These are phyloP conservation scores for Aspergillus puulaauensis DNA, from an alignment of 2,329 filamentous ascomycete species.

Conservation along the genomic window DNA sequence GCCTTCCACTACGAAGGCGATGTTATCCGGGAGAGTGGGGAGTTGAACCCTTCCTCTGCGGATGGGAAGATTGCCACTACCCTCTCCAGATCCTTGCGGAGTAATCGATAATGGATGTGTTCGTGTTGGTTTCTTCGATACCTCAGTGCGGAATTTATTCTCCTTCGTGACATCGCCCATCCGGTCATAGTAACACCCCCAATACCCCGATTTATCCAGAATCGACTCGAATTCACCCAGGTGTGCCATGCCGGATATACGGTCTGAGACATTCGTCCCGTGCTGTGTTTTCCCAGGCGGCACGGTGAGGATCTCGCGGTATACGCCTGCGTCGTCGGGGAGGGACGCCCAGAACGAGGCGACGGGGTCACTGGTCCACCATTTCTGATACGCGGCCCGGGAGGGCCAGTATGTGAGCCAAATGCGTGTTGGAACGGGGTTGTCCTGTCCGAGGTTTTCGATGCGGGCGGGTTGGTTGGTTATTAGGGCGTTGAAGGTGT, in stretches of 20 bases:
- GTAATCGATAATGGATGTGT: no score
- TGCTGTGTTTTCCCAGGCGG: slow-evolving; percentile 10
- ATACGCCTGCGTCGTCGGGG: slow-evolving; percentile 14
- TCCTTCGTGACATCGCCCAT: slow-evolving; percentile 5
- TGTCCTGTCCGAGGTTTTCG: slow-evolving; percentile 13
- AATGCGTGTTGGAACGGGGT: slow-evolving; percentile 21
- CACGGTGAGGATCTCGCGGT: slow-evolving; percentile 17
- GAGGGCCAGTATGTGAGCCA: slow-evolving; percentile 19
- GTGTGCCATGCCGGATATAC: slow-evolving; percentile 5
- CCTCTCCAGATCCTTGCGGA: background rate
- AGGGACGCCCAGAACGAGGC: slow-evolving; percentile 15
- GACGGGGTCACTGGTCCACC: slow-evolving; percentile 15
- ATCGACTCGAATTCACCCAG: slow-evolving; percentile 5
- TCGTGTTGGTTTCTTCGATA: background rate
- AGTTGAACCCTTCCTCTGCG: slow-evolving; percentile 2
- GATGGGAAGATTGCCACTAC: background rate
- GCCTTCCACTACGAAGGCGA: slow-evolving; percentile 19
- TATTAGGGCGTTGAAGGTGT: slow-evolving; percentile 6
- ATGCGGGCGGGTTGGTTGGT: slow-evolving; percentile 3
- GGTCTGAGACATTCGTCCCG: slow-evolving; percentile 9
- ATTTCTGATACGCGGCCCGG: slow-evolving; percentile 1
- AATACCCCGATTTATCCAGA: slow-evolving; percentile 16
- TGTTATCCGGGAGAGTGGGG: slow-evolving; percentile 14
- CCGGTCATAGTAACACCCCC: slow-evolving; percentile 19
- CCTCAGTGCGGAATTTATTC: background rate